A percentile compares a stretch with the other conserved stretches of the same genome.
phyloP scores from a whole-genome alignment of 768 basidiomycete species.

The Cystobasidiopsis lactophilus region DNA sequence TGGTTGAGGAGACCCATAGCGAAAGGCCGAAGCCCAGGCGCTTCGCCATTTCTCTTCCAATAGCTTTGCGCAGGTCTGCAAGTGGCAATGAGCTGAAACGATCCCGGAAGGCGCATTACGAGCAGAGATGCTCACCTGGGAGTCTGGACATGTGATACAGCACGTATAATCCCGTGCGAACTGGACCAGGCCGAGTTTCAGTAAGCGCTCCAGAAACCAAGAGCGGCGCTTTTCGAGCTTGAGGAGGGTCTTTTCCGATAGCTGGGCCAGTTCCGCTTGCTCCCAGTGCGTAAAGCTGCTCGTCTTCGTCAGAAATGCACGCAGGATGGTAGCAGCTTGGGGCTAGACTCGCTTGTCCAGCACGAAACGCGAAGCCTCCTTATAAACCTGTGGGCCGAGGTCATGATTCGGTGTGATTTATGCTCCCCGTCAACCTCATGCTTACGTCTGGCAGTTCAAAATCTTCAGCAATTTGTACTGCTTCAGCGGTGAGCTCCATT shows the following conservation, averaged over 20 bases:
- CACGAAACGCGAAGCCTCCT: conserved; percentile 75
- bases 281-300: conserved; percentile 20
- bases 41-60: conserved; percentile 87
- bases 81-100: too few species aligned
- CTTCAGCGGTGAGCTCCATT: too few species aligned
- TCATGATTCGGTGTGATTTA: too few species aligned
- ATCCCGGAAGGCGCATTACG: too few species aligned
- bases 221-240: conserved; percentile 74
- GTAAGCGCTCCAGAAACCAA: conserved; percentile 84
- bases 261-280: conserved; percentile 21
- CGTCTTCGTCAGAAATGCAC: too few species aligned
- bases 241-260: conserved; percentile 58
- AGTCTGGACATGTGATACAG: conserved; percentile 53
- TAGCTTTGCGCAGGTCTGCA: conserved; percentile 52
- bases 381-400: too few species aligned
- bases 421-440: too few species aligned
- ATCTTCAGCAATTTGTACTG: background rate
- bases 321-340: too few species aligned
- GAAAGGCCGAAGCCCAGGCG: conserved; percentile 30
- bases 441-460: conserved; percentile 15
- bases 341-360: too few species aligned
- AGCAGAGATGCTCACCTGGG: too few species aligned
- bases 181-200: conserved; percentile 67
- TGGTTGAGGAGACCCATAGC: conserved; percentile 10
- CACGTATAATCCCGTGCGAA: conserved; percentile 91